Conservation (phyloP, 176 grass and related monocot genomes). For the Chloris gayana region DNA sequence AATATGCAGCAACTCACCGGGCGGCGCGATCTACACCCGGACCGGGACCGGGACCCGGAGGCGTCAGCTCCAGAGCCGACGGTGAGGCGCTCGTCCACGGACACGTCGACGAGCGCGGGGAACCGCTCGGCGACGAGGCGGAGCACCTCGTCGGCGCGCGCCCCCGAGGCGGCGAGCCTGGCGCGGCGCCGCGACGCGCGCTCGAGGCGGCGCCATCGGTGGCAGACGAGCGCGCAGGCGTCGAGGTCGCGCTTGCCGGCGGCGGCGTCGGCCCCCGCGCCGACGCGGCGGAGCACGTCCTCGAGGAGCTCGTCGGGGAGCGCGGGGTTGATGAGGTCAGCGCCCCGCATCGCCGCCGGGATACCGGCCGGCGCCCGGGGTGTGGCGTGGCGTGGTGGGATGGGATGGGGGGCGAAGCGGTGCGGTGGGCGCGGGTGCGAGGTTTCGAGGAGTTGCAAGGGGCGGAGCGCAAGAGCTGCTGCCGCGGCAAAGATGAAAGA, state of each 20-base stretch:
- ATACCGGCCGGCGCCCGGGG: neutral
- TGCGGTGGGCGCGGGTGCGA: neutral
- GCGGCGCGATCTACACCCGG: constrained; percentile 20
- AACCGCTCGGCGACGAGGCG: constrained; percentile 51
- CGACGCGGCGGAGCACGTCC: constrained; percentile 59
- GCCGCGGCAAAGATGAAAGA: neutral
- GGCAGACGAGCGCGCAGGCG: constrained; percentile 72
- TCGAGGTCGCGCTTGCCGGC: constrained; percentile 63
- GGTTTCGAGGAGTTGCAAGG: constrained; percentile 1
- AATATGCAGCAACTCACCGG: constrained; percentile 18
- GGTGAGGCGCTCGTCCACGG: constrained; percentile 58
- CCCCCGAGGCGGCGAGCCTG: constrained; percentile 60
- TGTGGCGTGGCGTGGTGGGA: constrained; percentile 5
- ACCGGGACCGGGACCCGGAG: neutral
- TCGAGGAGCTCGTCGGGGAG: constrained; percentile 71
- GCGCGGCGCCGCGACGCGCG: constrained; percentile 52
- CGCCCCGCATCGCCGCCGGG: constrained; percentile 51
- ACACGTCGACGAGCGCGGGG: constrained; percentile 56
- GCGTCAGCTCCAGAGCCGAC: neutral
- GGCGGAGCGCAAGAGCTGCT: neutral
- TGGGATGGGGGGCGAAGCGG: no score
- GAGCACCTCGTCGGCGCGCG: constrained; percentile 54
- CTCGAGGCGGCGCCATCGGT: constrained; percentile 67
- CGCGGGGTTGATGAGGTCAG: constrained; percentile 62
- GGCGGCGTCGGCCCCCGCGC: neutral